Evolutionary conservation across 805 yeast genomes (phyloP).

Genomic region (Candida fluviatilis): DNA sequence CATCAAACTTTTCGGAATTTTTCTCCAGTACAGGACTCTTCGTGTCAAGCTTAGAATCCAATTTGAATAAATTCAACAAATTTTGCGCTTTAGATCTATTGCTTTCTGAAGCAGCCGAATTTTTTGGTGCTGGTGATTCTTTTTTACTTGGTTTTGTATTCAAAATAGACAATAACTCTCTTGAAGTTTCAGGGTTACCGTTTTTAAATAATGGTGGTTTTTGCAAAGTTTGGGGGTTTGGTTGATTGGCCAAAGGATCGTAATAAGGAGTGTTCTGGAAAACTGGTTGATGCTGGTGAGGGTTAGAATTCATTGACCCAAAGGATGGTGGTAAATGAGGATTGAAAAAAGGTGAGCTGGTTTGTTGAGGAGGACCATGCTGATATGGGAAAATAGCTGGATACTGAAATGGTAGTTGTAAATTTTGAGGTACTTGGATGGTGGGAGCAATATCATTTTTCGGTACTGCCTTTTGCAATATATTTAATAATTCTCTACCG

Average conservation of each 20-base stretch:
- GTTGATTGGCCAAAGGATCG: constrained; percentile 12
- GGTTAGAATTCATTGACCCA: constrained; percentile 2
- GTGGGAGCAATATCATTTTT: constrained; percentile 3
- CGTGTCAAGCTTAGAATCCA: constrained; percentile 5
- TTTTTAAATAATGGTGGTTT: constrained; percentile 33
- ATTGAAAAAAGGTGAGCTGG: constrained; percentile 13
- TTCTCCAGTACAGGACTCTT: not conserved
- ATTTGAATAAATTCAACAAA: constrained; percentile 25
- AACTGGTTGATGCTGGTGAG: constrained; percentile 8
- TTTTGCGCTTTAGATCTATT: constrained; percentile 29
- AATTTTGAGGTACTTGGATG: constrained; percentile 3
- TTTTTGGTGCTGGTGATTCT: constrained; percentile 2
- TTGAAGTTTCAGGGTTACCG: constrained; percentile 32
- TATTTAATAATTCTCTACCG: constrained; percentile 70
- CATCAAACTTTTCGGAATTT: not conserved
- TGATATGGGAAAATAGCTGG: not conserved
- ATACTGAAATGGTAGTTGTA: constrained; percentile 1
- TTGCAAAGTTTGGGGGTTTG: constrained; percentile 36
- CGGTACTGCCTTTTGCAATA: constrained; percentile 42
- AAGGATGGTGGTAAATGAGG: constrained; percentile 14
- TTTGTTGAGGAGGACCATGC: constrained; percentile 1
- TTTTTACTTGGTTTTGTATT: constrained; percentile 18
- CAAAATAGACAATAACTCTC: constrained; percentile 42
- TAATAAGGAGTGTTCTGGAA: constrained; percentile 7
- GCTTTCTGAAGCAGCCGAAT: constrained; percentile 14